Percentiles rank a stretch among this genome's conserved stretches.
phyloP scores from a whole-genome alignment of 805 yeast species.

The Cyberlindnera veronae region DNA sequence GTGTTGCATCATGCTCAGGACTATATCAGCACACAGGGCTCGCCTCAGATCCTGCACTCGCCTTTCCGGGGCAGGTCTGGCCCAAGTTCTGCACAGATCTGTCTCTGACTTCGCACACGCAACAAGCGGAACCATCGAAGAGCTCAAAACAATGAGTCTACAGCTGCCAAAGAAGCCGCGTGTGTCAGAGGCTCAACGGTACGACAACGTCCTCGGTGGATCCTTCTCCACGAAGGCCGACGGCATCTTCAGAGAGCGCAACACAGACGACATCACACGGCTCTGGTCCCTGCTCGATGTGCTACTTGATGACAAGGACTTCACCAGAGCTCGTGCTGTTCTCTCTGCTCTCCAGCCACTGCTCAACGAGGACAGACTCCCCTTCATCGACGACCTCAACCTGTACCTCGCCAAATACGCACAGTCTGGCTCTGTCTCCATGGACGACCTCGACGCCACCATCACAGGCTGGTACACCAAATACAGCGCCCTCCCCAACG shows the following conservation, averaged over 20 bases:
- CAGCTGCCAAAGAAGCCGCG: constrained; percentile 1
- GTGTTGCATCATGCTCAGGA: too few relatives aligned
- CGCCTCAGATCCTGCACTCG: too few relatives aligned
- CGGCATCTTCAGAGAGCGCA: constrained; percentile 21
- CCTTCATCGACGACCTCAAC: constrained; percentile 65
- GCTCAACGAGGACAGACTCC: constrained; percentile 36
- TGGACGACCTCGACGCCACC: constrained; percentile 43
- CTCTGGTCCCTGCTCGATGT: constrained; percentile 80
- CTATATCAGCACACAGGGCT: too few relatives aligned
- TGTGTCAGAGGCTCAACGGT: constrained; percentile 1
- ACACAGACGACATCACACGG: constrained; percentile 56
- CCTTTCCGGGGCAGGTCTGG: too few relatives aligned
- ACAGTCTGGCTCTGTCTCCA: constrained; percentile 29
- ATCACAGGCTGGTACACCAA: constrained; percentile 31
- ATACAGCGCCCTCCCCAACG: constrained; percentile 42
- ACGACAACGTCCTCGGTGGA: constrained; percentile 13
- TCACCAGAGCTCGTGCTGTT: constrained; percentile 66
- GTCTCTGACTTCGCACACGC: neutral
- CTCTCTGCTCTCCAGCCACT: constrained; percentile 58
- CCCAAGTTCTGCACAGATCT: too few relatives aligned
- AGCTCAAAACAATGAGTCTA: constrained; percentile 16
- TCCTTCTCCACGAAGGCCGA: constrained; percentile 23
- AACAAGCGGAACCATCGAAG: constrained; percentile 15
- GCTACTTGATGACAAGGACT: constrained; percentile 61
- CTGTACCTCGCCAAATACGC: constrained; percentile 49